Base-by-base conservation (phyloP, 371 early-diverging fungal genomes). In the Mucor velutinosus region DNA sequence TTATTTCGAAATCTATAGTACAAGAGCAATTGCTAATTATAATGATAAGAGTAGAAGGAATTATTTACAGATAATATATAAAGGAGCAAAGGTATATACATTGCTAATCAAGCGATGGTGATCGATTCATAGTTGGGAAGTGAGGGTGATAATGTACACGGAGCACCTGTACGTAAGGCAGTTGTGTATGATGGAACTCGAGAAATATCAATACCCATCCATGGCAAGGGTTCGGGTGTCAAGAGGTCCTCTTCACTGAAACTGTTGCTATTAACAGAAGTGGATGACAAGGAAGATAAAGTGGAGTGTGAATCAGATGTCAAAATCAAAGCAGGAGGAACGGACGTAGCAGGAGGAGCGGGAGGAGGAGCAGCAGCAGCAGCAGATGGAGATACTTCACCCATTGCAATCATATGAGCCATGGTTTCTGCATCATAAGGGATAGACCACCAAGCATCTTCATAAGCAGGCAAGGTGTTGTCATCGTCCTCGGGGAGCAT, bases 361-460 rank as follows among this genome's bases (percentile, higher is more conserved):
- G 25, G 55, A 29, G 49, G 58, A 8, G 37, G 62, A 0, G 59
- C 12, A 21, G 17, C 14, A 11, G 59, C 15, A 23, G 23, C 58
- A 11, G 25, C 51, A 43, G 37, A 43, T 2, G 27, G 47, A 12
- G 71, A 71, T 21, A 74, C 25, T 32, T 63, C 65, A 4, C 77
- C 74, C 14, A 69, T 59, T 11, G 58, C 69, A 30, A 76, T 69
- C 57, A 77, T 37, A 14, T 68, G 65, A 5, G 59, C 66, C 21
- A 76, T 30, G 0, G 67, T 64, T 29, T 32, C 70, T 7, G 75
- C 63, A 29, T 71, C 64, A 58, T 78, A 82, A 7, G 79, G 79
- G 32, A 74, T 49, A 1, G 80, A 70, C 58, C 66, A 65, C 74
- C 78, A 76, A 23, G 77, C 75, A 27, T 77, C 77, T 69, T 80